phyloP scores from a whole-genome alignment of 306 rosid species.

The Trifolium subterraneum region DNA sequence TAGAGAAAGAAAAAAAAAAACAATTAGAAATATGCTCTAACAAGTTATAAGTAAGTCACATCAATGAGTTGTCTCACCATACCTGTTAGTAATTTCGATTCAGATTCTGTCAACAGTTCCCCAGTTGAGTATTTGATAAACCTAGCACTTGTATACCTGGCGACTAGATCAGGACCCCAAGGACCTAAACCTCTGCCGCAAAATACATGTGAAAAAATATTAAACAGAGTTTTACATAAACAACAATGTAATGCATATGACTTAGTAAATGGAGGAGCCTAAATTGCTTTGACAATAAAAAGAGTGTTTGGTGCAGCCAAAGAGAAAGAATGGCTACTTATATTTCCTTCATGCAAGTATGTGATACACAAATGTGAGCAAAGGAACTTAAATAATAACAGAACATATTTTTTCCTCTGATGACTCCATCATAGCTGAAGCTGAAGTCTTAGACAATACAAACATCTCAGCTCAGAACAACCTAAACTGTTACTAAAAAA shows the following conservation, averaged over 20 bases:
- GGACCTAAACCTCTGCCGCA: slow-evolving; percentile 92
- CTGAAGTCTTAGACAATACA: slow-evolving; percentile 10
- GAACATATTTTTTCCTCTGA: background rate
- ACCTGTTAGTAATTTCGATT: slow-evolving; percentile 83
- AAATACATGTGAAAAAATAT: slow-evolving; percentile 17
- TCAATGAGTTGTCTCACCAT: slow-evolving; percentile 34
- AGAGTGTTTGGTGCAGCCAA: background rate
- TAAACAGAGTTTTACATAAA: slow-evolving; percentile 1
- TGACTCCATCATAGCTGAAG: background rate
- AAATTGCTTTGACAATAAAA: background rate
- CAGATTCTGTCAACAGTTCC: slow-evolving; percentile 63
- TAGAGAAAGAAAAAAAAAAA: background rate
- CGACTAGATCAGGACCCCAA: slow-evolving; percentile 88
- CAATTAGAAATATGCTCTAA: slow-evolving; percentile 40
- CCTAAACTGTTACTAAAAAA: slow-evolving; percentile 9
- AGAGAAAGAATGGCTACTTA: background rate
- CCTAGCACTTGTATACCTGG: slow-evolving; percentile 74
- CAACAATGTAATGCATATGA: slow-evolving; percentile 5
- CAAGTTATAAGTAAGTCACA: background rate
- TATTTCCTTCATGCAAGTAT: slow-evolving; percentile 14
- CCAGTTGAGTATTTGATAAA: slow-evolving; percentile 74
- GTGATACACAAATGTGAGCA: background rate
- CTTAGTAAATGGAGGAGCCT: background rate
- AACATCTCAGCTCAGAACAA: background rate
- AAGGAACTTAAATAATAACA: slow-evolving; percentile 22